phyloP scores from a whole-genome alignment of 768 basidiomycete species.

The Podaxis sp. region DNA sequence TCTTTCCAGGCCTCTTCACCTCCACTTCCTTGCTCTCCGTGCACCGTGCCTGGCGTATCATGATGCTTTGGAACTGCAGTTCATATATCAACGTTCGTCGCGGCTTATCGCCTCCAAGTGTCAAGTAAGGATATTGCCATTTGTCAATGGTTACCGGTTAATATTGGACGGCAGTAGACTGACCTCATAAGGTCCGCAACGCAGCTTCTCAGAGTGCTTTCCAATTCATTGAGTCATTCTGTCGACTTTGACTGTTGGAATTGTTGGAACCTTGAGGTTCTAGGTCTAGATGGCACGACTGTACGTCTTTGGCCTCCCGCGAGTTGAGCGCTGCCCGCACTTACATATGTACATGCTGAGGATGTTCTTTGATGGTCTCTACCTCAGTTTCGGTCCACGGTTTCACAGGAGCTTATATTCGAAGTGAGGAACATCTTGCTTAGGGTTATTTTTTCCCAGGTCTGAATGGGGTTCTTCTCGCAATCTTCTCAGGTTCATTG shows the following conservation, averaged over 20 bases:
- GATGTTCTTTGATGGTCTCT: neutral
- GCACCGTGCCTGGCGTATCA: neutral
- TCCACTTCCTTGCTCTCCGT: neutral
- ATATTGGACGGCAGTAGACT: neutral
- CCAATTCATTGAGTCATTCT: conserved; percentile 4
- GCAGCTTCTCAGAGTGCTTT: neutral
- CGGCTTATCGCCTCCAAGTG: neutral
- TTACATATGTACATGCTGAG: too few species aligned
- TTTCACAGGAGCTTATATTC: neutral
- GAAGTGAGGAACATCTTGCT: neutral
- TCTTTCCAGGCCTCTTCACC: neutral
- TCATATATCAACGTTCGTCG: neutral
- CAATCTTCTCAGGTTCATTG: neutral
- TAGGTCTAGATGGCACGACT: neutral
- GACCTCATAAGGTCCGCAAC: neutral
- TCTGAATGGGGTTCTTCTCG: neutral
- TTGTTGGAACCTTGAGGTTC: neutral
- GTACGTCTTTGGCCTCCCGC: too few species aligned
- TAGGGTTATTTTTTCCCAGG: neutral
- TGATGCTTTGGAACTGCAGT: neutral
- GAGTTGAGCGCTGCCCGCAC: too few species aligned
- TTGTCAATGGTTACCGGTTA: neutral
- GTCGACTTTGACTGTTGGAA: conserved; percentile 3
- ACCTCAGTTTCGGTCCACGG: neutral
- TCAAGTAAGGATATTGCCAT: neutral